phyloP scores from a whole-genome alignment of 768 basidiomycete genomes.

The Pseudohyphozyma bogoriensis region DNA sequence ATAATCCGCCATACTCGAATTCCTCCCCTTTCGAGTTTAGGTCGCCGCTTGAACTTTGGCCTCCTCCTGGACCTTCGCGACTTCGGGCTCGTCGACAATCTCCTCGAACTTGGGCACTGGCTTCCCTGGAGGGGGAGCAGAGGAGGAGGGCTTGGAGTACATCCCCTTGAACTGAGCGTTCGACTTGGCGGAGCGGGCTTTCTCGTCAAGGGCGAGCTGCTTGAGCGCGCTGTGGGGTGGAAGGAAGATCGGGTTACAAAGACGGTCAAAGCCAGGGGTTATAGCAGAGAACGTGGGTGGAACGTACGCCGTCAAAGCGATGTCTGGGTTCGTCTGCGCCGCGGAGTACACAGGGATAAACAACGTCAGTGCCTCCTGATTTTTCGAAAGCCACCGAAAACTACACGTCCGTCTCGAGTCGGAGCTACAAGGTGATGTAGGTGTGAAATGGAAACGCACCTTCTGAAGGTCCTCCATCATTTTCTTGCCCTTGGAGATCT shows the following conservation, averaged over 20 bases:
- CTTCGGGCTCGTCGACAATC: no score
- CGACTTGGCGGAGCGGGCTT: background rate
- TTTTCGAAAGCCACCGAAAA: background rate
- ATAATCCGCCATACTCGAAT: no score
- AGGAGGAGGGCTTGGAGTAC: no score
- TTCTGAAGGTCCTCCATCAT: conserved; percentile 17
- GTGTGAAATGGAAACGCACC: background rate
- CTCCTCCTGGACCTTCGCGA: no score
- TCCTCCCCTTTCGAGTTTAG: no score
- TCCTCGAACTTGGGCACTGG: no score
- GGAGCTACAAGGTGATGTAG: background rate
- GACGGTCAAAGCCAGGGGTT: no score
- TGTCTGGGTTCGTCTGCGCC: conserved; percentile 12
- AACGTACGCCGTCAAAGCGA: conserved; percentile 4
- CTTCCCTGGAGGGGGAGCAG: no score
- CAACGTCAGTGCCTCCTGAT: no score
- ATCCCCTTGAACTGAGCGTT: conserved; percentile 2
- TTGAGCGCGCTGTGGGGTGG: conserved; percentile 1
- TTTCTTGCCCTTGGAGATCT: conserved; percentile 8
- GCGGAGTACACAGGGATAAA: no score
- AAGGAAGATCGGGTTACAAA: background rate
- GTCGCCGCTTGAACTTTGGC: no score
- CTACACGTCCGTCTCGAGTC: background rate
- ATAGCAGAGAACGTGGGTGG: background rate
- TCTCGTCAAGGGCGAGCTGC: conserved; percentile 4